A percentile compares a stretch with the other conserved stretches of the same genome.
These are phyloP conservation scores for Magnaporthiopsis incrustans DNA, from an alignment of 2,329 filamentous ascomycete genomes.

Conservation along the genomic window DNA sequence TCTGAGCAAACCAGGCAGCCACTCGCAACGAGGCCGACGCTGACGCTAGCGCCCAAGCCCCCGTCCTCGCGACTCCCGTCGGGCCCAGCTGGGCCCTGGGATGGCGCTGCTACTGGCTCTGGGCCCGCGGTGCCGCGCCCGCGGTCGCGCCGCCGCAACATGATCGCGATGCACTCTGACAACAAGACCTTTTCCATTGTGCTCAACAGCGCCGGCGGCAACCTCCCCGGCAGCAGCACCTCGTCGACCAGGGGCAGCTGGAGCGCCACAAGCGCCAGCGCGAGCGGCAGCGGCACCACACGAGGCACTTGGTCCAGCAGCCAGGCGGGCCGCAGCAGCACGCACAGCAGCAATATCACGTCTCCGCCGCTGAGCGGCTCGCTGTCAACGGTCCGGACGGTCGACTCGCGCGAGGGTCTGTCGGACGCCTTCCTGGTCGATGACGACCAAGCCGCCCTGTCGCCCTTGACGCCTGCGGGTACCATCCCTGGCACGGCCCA, in stretches of 20 bases:
- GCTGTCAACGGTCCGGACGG: slow-evolving; percentile 29
- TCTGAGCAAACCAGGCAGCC: background rate
- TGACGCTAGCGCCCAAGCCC: slow-evolving; percentile 7
- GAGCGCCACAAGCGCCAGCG: slow-evolving; percentile 9
- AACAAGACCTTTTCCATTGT: slow-evolving; percentile 48
- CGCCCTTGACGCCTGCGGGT: slow-evolving; percentile 31
- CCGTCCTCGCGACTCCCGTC: slow-evolving; percentile 1
- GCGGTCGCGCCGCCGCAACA: slow-evolving; percentile 31
- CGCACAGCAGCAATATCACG: slow-evolving; percentile 21
- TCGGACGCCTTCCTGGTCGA: slow-evolving; percentile 28
- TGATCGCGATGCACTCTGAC: slow-evolving; percentile 45
- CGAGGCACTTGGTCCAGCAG: background rate
- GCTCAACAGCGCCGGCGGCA: slow-evolving; percentile 18
- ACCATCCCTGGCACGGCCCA: slow-evolving; percentile 36
- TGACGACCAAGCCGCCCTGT: slow-evolving; percentile 31
- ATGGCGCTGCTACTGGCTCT: background rate
- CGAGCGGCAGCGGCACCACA: background rate
- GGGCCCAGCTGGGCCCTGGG: slow-evolving; percentile 4
- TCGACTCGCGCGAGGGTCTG: slow-evolving; percentile 40
- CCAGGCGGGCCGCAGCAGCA: slow-evolving; percentile 2
- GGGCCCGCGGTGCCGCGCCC: slow-evolving; percentile 18
- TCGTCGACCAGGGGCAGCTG: slow-evolving; percentile 12
- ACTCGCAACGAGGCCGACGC: background rate
- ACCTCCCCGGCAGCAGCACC: slow-evolving; percentile 10
- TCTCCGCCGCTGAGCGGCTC: slow-evolving; percentile 32